These are phyloP conservation scores for Calocera viscosa DNA, from an alignment of 768 basidiomycete genomes.

Conservation along the genomic window DNA sequence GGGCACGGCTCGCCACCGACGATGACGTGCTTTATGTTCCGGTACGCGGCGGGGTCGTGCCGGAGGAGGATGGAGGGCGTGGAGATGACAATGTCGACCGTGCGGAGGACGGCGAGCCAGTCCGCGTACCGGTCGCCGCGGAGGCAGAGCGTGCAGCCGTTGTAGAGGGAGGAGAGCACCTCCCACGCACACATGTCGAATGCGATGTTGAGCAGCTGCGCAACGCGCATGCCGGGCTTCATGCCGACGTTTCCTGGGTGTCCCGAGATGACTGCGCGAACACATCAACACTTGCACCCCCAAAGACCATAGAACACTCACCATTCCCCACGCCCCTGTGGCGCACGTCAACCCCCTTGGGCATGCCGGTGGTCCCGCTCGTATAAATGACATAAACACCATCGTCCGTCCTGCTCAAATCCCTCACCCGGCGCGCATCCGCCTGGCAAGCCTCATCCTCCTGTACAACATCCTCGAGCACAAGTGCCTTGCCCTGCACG, in stretches of 20 bases:
- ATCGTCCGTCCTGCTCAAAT: slow-evolving; percentile 26
- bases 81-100: slow-evolving; percentile 41
- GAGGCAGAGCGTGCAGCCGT: slow-evolving; percentile 42
- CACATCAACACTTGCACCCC: neutral
- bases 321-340: slow-evolving; percentile 49
- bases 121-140: slow-evolving; percentile 40
- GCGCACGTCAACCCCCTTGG: slow-evolving; percentile 49
- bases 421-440: slow-evolving; percentile 30
- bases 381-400: slow-evolving; percentile 52
- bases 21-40: slow-evolving; percentile 41
- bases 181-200: slow-evolving; percentile 63
- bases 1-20: slow-evolving; percentile 49
- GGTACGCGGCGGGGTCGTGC: slow-evolving; percentile 42
- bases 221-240: slow-evolving; percentile 42
- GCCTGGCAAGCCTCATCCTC: slow-evolving; percentile 2
- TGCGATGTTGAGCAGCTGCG: slow-evolving; percentile 50
- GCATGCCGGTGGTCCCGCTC: slow-evolving; percentile 42
- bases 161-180: slow-evolving; percentile 39
- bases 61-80: slow-evolving; percentile 41
- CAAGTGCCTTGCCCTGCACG: neutral
- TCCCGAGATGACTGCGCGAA: slow-evolving; percentile 30
- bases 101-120: slow-evolving; percentile 40
- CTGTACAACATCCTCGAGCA: slow-evolving; percentile 13
- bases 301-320: slow-evolving; percentile 24
- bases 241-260: slow-evolving; percentile 48